Evolutionary conservation across 163 green algal genomes (phyloP), one percentile per base, ranked within the genome.

Genomic region (Scenedesmus sp.): DNA sequence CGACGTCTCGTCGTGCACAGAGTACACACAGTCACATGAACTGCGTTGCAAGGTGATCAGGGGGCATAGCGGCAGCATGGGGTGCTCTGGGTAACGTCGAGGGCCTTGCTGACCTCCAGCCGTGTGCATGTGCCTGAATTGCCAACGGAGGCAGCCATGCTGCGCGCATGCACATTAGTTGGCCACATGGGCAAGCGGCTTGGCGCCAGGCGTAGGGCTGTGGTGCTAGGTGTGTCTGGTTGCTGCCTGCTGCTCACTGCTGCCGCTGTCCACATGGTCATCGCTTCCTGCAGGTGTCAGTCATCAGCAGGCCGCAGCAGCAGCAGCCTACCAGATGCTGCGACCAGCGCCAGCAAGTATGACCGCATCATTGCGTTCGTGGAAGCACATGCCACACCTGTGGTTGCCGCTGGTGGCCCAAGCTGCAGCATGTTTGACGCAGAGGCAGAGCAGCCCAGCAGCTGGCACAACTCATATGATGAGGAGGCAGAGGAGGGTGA

Each of bases 401-500:
- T 84, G 52, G 54, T 89, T 10, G 79, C 10, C 16, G 73, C 23
- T 16, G 87, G 13, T 9, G 12, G 6, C 64, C 16, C 66, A 5
- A 73, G 55, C 64, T 4, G 13, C 54, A 67, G 26, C 64, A 16
- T 82, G 10, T 15, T 16, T 3, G 59, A 7, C 8, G 8, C 18
- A 1, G 66, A 54, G 55, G 7, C 15, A n/a, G 56, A 73, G 23
- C 73, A 59, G 70, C 13, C 15, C 52, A n/a, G 15, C 16, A 56
- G 34, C 23, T 93, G 85, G 84, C 90, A 93, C 59, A 60, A 91
- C 76, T 93, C 90, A 10, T 93, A 91, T 60, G 90, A 93, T 26
- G 90, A 93, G 90, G 90, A 93, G 64, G 90, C 90, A 46, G 90
- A 91, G 55, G 90, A 93, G 86, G 90, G 90, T 4, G 90, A 86